Conservation (phyloP, 139 green algal species). For the Chlorella vulgaris region DNA sequence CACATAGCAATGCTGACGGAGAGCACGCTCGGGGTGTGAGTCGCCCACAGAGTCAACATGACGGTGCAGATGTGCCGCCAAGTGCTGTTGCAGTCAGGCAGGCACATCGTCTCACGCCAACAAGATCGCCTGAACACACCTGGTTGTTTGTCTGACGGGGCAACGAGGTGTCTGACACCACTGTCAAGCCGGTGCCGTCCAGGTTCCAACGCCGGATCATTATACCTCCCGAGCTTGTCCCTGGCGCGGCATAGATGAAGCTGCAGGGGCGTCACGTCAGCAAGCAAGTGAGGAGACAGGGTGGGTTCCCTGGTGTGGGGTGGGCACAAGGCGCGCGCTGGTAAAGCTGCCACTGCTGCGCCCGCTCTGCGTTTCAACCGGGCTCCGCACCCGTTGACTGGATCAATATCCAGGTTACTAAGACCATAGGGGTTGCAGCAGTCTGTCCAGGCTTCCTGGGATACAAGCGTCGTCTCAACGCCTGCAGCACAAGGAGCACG, state of each 20-base stretch:
- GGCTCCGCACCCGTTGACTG: background rate
- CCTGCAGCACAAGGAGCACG: background rate
- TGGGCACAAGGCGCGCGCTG: too few species aligned
- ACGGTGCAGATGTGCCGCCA: background rate
- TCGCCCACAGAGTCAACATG: background rate
- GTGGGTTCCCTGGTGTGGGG: too few species aligned
- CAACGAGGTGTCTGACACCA: background rate
- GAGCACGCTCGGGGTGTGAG: background rate
- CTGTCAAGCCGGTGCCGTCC: background rate
- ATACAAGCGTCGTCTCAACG: background rate
- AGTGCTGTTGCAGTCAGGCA: too few species aligned
- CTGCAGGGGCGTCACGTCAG: background rate
- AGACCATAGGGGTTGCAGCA: background rate
- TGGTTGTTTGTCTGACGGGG: background rate
- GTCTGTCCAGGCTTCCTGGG: background rate
- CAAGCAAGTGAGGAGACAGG: too few species aligned
- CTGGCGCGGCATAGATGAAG: background rate
- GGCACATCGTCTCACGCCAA: too few species aligned
- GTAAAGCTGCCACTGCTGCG: too few species aligned
- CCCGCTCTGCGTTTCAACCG: too few species aligned
- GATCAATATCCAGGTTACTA: background rate
- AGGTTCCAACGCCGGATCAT: background rate
- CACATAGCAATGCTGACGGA: too few species aligned
- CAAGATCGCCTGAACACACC: too few species aligned
- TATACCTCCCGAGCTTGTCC: background rate